Conservation (phyloP, 1,284 basidiomycete genomes). For the Malassezia caprae region DNA sequence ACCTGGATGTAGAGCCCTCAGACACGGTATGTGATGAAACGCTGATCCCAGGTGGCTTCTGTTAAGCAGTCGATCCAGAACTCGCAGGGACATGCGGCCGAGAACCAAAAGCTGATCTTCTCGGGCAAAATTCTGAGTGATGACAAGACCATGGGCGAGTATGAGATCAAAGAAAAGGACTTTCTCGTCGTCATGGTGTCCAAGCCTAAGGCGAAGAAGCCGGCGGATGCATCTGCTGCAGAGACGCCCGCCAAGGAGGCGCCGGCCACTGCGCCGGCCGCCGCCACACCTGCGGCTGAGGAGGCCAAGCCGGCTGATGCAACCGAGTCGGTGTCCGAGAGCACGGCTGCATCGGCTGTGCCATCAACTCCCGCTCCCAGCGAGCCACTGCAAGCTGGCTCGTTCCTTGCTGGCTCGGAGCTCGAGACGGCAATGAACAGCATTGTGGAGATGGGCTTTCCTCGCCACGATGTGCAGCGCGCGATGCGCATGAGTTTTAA, state of each 20-base stretch:
- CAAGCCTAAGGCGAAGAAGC: slow-evolving; percentile 53
- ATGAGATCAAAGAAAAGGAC: slow-evolving; percentile 94
- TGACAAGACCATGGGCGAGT: slow-evolving; percentile 74
- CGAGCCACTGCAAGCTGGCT: slow-evolving; percentile 6
- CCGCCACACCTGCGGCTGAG: background rate
- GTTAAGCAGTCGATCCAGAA: slow-evolving; percentile 78
- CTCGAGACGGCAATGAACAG: slow-evolving; percentile 40
- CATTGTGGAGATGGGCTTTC: slow-evolving; percentile 82
- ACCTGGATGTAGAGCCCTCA: slow-evolving; percentile 39
- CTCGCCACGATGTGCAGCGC: slow-evolving; percentile 67
- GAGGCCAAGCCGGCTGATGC: background rate
- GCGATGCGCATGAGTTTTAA: slow-evolving; percentile 91
- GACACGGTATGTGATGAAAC: slow-evolving; percentile 25
- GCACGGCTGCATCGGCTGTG: background rate
- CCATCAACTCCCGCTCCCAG: slow-evolving; percentile 1
- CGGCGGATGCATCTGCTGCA: background rate
- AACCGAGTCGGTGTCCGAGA: background rate
- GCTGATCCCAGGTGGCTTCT: slow-evolving; percentile 52
- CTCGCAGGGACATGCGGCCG: slow-evolving; percentile 63
- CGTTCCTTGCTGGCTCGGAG: slow-evolving; percentile 21
- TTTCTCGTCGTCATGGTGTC: slow-evolving; percentile 97
- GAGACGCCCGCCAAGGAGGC: background rate
- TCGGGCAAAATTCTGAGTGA: slow-evolving; percentile 87
- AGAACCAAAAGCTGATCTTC: slow-evolving; percentile 86
- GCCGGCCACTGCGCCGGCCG: background rate